Percentiles rank a stretch among this genome's conserved stretches.
These are phyloP conservation scores for Hypomyces perniciosus DNA, from an alignment of 2,329 filamentous ascomycete genomes.

Conservation along the genomic window DNA sequence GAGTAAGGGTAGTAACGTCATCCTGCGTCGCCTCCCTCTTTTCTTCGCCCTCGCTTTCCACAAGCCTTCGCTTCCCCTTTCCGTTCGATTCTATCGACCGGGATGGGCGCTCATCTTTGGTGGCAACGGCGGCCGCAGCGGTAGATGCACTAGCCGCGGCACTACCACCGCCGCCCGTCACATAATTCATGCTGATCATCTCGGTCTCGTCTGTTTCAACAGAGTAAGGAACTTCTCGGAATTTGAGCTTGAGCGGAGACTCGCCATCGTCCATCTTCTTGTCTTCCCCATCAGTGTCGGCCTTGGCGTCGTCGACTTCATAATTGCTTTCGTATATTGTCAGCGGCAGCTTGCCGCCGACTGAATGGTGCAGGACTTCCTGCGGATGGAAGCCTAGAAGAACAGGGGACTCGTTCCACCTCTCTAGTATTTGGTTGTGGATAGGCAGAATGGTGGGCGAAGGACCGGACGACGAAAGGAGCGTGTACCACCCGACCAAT, in stretches of 20 bases:
- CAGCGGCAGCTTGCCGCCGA: constrained; percentile 77
- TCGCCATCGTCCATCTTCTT: constrained; percentile 67
- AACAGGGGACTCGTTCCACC: constrained; percentile 79
- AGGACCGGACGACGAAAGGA: constrained; percentile 68
- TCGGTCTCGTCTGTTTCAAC: constrained; percentile 94
- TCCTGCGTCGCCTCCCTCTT: constrained; percentile 29
- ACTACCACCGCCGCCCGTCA: constrained; percentile 77
- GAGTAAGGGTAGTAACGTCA: constrained; percentile 40
- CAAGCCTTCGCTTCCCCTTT: constrained; percentile 46
- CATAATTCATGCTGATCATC: constrained; percentile 95
- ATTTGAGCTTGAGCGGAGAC: constrained; percentile 57
- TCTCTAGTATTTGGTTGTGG: constrained; percentile 67
- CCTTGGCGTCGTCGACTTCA: constrained; percentile 57
- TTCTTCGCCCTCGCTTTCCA: constrained; percentile 26
- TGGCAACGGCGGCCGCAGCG: constrained; percentile 46
- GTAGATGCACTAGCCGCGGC: constrained; percentile 60
- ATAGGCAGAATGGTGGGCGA: constrained; percentile 62
- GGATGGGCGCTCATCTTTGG: constrained; percentile 37
- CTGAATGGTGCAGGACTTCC: constrained; percentile 45
- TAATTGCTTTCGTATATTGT: constrained; percentile 84
- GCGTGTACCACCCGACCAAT: constrained; percentile 88
- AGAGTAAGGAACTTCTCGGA: constrained; percentile 76
- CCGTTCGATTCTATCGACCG: constrained; percentile 42
- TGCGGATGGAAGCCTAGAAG: constrained; percentile 81
- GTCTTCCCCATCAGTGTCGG: constrained; percentile 51